These are phyloP conservation scores for Elasticomyces elasticus DNA, from an alignment of 495 filamentous ascomycete species.

Conservation along the genomic window DNA sequence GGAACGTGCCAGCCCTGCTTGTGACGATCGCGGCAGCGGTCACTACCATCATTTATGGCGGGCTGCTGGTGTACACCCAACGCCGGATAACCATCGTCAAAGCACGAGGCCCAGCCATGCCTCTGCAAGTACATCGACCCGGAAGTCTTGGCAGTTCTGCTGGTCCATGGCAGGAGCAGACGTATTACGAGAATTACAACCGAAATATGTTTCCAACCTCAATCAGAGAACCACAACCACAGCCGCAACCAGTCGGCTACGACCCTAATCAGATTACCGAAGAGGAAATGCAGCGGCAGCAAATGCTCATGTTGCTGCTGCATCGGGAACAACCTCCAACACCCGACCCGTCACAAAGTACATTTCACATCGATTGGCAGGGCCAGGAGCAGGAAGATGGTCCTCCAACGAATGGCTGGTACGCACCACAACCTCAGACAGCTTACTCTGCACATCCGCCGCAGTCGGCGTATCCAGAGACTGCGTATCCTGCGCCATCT, in stretches of 20 bases:
- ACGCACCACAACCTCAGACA: slow-evolving; percentile 6
- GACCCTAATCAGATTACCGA: slow-evolving; percentile 23
- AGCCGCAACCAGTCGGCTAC: slow-evolving; percentile 9
- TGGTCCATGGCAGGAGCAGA: slow-evolving; percentile 8
- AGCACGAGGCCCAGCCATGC: slow-evolving; percentile 1
- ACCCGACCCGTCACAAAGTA: slow-evolving; percentile 25
- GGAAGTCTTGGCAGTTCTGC: not conserved
- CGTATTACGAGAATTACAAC: slow-evolving; percentile 29
- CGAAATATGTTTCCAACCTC: slow-evolving; percentile 23
- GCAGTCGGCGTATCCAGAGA: not conserved
- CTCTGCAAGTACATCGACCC: slow-evolving; percentile 10
- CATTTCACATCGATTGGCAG: slow-evolving; percentile 23
- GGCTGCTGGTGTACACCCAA: slow-evolving; percentile 30
- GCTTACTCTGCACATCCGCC: too few species aligned
- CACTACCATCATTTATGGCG: slow-evolving; percentile 27
- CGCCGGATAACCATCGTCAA: slow-evolving; percentile 22
- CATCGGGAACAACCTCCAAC: slow-evolving; percentile 21
- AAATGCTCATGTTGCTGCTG: slow-evolving; percentile 32
- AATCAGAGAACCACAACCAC: not conserved
- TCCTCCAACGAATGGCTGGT: slow-evolving; percentile 5
- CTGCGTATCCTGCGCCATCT: not conserved
- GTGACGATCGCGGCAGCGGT: slow-evolving; percentile 22
- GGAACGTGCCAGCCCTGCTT: slow-evolving; percentile 25
- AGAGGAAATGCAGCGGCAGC: slow-evolving; percentile 31
- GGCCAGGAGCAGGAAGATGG: slow-evolving; percentile 11